Evolutionary conservation across 495 filamentous ascomycete genomes (phyloP).

Genomic region (Daldinia decipiens): DNA sequence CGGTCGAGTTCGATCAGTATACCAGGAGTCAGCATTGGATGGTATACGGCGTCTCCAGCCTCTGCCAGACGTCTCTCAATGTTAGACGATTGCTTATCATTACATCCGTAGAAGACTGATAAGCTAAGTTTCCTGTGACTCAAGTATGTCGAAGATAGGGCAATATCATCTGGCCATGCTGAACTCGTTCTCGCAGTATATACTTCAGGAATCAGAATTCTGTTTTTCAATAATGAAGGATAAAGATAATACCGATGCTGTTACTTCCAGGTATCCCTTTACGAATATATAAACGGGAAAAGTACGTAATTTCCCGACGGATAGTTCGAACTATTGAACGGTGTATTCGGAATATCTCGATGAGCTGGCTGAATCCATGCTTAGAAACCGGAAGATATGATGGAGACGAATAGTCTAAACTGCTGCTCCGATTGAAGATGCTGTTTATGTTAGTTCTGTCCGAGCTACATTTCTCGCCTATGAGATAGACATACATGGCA

Average conservation of each 20-base stretch:
- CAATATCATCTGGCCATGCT: slow-evolving; percentile 17
- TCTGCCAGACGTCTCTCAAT: slow-evolving; percentile 1
- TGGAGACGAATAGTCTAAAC: background rate
- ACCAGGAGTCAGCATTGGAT: slow-evolving; percentile 24
- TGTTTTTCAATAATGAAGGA: background rate
- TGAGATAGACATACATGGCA: slow-evolving; percentile 14
- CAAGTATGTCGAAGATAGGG: slow-evolving; percentile 29
- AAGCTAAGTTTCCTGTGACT: slow-evolving; percentile 15
- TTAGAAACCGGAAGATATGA: slow-evolving; percentile 22
- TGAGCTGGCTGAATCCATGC: slow-evolving; percentile 1
- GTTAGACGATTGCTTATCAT: slow-evolving; percentile 3
- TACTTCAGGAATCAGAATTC: slow-evolving; percentile 6
- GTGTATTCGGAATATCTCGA: slow-evolving; percentile 22
- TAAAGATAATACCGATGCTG: slow-evolving; percentile 2
- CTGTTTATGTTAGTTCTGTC: slow-evolving; percentile 1
- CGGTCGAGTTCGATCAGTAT: slow-evolving; percentile 32
- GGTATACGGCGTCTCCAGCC: slow-evolving; percentile 3
- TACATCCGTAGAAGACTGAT: slow-evolving; percentile 33
- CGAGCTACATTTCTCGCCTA: background rate
- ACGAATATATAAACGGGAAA: slow-evolving; percentile 3
- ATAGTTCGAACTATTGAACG: slow-evolving; percentile 25
- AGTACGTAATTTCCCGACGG: slow-evolving; percentile 9
- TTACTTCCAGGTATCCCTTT: background rate
- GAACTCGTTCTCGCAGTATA: slow-evolving; percentile 28
- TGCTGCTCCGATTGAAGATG: slow-evolving; percentile 16